Base-by-base conservation (phyloP, 2,329 filamentous ascomycete genomes). In the Talaromyces funiculosus region DNA sequence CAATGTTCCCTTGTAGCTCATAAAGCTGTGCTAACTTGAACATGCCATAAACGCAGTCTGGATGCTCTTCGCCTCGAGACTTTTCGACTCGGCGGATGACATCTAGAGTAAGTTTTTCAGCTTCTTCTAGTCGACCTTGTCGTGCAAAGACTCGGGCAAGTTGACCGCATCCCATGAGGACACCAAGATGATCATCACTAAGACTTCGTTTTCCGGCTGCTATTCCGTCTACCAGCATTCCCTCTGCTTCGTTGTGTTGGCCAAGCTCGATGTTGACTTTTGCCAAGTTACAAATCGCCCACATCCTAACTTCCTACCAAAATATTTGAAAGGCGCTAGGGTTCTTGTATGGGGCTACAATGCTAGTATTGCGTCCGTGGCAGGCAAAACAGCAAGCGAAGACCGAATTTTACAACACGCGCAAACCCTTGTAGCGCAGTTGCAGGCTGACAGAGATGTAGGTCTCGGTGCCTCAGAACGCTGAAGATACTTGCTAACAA, bases 381-480 rank as follows among this genome's bases (percentile, higher is more conserved):
- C 53, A 12, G 67, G 67, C n/a, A 53, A 31, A 53, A 63, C 62
- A 47, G 69, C 69, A 22, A 68, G 68, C n/a, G 67, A 66, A 22
- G 65, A 73, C 61, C 63, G 67, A 43, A 70, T 75, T 22, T 62
- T 72, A 22, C 68, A 73, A 56, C 72, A 75, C 68, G 72, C 73
- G 22, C 71, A 73, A 51, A 73, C 71, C 10, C 64, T 76, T 18
- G 64, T 75, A 24, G 67, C 69, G n/a, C 64, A 74, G 53, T 62
- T 76, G 26, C 62, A 66, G 56, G 68, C 69, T 18, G 69, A 75
- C 64, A 64, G 73, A 63, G 63, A 67, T 58, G 72, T 74, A 60
- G 12, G 60, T 59, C 53, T 59, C 56, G 35, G 38, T 37, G 60
- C 24, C 38, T 10, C 35, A 26, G 57, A 40, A 26, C 53, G 31